Evolutionary conservation across 75 land plant species (phyloP), one percentile per base, ranked within the genome.

Genomic region (Azolla pinnata): DNA sequence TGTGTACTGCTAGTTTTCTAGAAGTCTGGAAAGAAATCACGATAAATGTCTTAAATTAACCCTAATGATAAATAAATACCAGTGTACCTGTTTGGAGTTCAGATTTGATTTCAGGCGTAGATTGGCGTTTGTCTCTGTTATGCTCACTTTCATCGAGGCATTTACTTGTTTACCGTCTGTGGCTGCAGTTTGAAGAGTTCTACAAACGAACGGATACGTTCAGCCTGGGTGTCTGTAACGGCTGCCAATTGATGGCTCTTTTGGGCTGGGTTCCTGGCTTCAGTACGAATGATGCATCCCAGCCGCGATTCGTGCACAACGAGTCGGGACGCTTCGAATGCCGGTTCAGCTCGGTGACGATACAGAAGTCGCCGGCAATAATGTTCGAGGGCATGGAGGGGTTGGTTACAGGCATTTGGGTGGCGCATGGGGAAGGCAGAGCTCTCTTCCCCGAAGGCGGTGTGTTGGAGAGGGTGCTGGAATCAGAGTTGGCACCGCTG

Each of bases 141-240:
- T n/a, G n/a, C n/a, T n/a, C n/a, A n/a, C n/a, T n/a, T n/a, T n/a
- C 12, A 12, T 35, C 40, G 19, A 5, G 26, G 9, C 26, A 20
- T 2, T 53, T 14, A 25, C 21, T 30, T 27, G 12, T 20, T 31
- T 34, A 28, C 20, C 12, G 19, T 12, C 5, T 58, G 16, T 65
- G 12, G 23, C 3, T 61, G 53, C 86, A 91, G 75, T 91, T 92
- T 54, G 77, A 85, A 65, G 82, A 82, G 38, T 92, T 92, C 60
- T 92, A 88, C 51, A 71, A 78, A 5, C 72, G 96, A 12, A 70
- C 80, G 25, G 86, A 92, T 65, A 92, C 97, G 27, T 92, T 92
- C 77, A 92, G 97, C 60, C 88, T 92, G 53, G 97, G 97, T 2
- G 81, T 92, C 26, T 92, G 97, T 69, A 92, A 92, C 74, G 97